Evolutionary conservation across 352 stramenopile species (phyloP).

Genomic region (Globisporangium perplexum): DNA sequence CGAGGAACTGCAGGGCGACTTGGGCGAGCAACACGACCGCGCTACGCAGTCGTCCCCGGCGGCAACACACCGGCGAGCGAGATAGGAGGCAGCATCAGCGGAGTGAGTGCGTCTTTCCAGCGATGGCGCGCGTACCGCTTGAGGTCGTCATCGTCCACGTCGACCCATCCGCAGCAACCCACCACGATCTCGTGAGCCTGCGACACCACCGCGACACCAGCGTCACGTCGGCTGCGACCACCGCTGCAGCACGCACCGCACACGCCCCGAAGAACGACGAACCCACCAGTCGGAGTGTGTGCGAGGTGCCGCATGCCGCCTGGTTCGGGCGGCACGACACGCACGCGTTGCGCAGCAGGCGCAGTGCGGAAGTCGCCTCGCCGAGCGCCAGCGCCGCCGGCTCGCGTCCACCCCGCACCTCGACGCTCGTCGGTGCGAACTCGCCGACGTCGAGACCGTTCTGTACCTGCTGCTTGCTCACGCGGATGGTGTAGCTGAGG

Average conservation of each 20-base stretch:
- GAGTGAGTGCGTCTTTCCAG: too few relatives aligned
- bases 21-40: conserved; percentile 47
- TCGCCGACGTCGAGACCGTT: conserved; percentile 22
- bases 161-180: conserved; percentile 42
- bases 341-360: conserved; percentile 73
- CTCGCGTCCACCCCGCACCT: conserved; percentile 18
- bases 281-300: conserved; percentile 19
- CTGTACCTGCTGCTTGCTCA: conserved; percentile 19
- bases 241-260: too few relatives aligned
- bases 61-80: not conserved
- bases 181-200: conserved; percentile 38
- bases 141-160: conserved; percentile 52
- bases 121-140: conserved; percentile 32
- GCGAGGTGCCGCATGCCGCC: conserved; percentile 23
- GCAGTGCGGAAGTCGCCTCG: conserved; percentile 38
- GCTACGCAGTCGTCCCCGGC: not conserved
- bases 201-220: too few relatives aligned
- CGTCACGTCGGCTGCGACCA: conserved; percentile 12
- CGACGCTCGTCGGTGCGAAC: conserved; percentile 21
- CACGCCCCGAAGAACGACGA: not conserved
- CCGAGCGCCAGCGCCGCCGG: conserved; percentile 11
- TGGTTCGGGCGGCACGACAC: conserved; percentile 44
- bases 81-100: not conserved
- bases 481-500: conserved; percentile 61
- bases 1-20: conserved; percentile 69